Percentiles rank a stretch among this genome's conserved stretches.
These are phyloP conservation scores for Rugonectria rugulosa DNA, from an alignment of 2,329 filamentous ascomycete genomes.

Conservation along the genomic window DNA sequence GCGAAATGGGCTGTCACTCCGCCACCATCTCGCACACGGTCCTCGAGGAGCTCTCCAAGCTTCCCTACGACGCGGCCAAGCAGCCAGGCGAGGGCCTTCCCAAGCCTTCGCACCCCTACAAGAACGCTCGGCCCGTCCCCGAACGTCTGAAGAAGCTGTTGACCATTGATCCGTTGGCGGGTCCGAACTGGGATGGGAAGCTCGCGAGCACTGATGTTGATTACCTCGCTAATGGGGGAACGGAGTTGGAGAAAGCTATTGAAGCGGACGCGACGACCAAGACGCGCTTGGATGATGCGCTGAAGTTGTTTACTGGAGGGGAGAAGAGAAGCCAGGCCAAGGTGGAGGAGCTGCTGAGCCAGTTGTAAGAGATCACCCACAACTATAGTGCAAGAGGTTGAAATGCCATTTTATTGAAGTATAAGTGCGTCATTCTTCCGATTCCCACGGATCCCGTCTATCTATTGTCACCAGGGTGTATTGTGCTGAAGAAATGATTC, in stretches of 20 bases:
- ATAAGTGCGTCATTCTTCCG: too few relatives aligned
- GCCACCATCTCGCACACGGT: constrained; percentile 52
- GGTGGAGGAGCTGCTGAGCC: constrained; percentile 41
- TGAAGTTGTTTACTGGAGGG: constrained; percentile 50
- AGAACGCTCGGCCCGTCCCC: constrained; percentile 42
- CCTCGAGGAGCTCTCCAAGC: constrained; percentile 48
- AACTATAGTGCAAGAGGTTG: too few relatives aligned
- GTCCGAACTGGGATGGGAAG: constrained; percentile 48
- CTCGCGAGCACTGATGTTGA: constrained; percentile 51
- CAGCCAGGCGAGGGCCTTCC: constrained; percentile 49
- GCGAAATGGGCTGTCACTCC: constrained; percentile 55
- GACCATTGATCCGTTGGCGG: constrained; percentile 49
- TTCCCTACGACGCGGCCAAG: constrained; percentile 46
- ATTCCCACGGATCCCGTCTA: too few relatives aligned
- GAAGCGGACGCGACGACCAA: constrained; percentile 47
- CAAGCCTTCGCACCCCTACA: constrained; percentile 51
- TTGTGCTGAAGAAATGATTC: too few relatives aligned
- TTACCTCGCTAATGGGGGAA: constrained; percentile 55
- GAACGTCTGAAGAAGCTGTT: constrained; percentile 46
- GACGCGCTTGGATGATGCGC: constrained; percentile 48
- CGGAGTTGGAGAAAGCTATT: constrained; percentile 51
- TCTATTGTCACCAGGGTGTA: too few relatives aligned
- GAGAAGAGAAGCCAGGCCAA: constrained; percentile 48
- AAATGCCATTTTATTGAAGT: too few relatives aligned
- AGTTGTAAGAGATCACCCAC: not conserved